Conservation (phyloP, 2,329 filamentous ascomycete species). For the Periconia digitata region DNA sequence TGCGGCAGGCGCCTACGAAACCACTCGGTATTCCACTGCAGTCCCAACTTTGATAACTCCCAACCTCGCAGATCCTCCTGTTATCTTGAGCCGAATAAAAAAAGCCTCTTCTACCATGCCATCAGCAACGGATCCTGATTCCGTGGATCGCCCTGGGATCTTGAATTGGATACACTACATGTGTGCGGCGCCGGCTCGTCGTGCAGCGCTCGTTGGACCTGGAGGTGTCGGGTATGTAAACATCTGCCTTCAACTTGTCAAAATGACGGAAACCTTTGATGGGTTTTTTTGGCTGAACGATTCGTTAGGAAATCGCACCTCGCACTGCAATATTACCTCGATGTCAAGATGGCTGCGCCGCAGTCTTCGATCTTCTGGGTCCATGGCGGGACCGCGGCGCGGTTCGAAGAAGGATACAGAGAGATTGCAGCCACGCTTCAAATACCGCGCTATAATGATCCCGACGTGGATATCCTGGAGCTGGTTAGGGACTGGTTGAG, state of each 20-base stretch:
- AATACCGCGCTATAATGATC: slow-evolving; percentile 10
- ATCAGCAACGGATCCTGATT: too few species aligned
- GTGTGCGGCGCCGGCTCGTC: not conserved
- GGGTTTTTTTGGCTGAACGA: not conserved
- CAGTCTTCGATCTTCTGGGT: slow-evolving; percentile 31
- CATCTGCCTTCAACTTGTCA: not conserved
- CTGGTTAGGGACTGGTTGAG: slow-evolving; percentile 17
- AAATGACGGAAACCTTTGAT: too few species aligned
- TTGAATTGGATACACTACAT: too few species aligned
- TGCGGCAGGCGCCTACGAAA: too few species aligned
- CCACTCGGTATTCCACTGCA: too few species aligned
- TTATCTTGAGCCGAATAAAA: too few species aligned
- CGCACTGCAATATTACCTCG: slow-evolving; percentile 26
- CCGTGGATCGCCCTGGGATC: too few species aligned
- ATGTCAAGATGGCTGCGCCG: slow-evolving; percentile 15
- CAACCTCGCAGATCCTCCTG: too few species aligned
- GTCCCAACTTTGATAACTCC: too few species aligned
- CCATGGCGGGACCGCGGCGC: slow-evolving; percentile 19
- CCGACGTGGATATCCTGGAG: slow-evolving; percentile 12
- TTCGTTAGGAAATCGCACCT: slow-evolving; percentile 8
- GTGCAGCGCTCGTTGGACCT: not conserved
- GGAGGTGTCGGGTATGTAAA: not conserved
- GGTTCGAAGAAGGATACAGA: slow-evolving; percentile 15
- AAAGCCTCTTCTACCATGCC: too few species aligned
- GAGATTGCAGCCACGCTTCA: slow-evolving; percentile 14